A percentile compares a stretch with the other conserved stretches of the same genome.
These are phyloP conservation scores for Silene coronaria DNA, from an alignment of 179 eudicot genomes.

Conservation along the genomic window DNA sequence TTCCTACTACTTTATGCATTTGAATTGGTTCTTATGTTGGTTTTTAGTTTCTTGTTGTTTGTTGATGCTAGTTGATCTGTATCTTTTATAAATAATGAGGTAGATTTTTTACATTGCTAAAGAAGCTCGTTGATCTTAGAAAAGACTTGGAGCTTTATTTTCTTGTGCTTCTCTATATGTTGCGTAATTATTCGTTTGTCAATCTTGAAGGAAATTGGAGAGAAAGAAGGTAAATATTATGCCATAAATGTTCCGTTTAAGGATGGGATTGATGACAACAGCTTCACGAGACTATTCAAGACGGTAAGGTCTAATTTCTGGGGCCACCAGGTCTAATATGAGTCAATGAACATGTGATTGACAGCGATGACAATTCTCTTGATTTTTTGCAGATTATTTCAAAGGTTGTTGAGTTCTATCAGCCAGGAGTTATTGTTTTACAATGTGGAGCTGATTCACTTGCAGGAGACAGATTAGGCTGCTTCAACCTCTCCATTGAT, in stretches of 20 bases:
- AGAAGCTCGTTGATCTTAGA: background rate
- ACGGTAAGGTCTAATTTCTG: constrained; percentile 39
- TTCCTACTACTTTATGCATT: background rate
- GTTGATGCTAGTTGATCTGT: background rate
- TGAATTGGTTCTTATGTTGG: background rate
- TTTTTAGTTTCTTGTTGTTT: background rate
- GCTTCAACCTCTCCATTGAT: constrained; percentile 98
- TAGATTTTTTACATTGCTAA: background rate
- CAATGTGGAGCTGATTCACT: constrained; percentile 99
- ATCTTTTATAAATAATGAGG: constrained; percentile 4
- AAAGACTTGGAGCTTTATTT: background rate
- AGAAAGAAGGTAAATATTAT: constrained; percentile 84
- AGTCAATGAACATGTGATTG: background rate
- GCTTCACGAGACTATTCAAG: constrained; percentile 83
- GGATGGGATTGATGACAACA: constrained; percentile 91
- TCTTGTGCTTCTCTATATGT: background rate
- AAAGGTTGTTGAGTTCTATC: constrained; percentile 85
- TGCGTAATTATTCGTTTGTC: constrained; percentile 11
- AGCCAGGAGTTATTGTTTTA: constrained; percentile 86
- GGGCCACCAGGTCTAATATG: background rate
- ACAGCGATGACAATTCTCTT: background rate
- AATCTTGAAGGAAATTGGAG: constrained; percentile 74
- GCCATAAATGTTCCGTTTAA: constrained; percentile 94
- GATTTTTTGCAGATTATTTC: constrained; percentile 55
- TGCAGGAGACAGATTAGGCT: constrained; percentile 97